These are phyloP conservation scores for Avena sativa DNA, from an alignment of 176 grass and related monocot genomes.

Conservation along the genomic window DNA sequence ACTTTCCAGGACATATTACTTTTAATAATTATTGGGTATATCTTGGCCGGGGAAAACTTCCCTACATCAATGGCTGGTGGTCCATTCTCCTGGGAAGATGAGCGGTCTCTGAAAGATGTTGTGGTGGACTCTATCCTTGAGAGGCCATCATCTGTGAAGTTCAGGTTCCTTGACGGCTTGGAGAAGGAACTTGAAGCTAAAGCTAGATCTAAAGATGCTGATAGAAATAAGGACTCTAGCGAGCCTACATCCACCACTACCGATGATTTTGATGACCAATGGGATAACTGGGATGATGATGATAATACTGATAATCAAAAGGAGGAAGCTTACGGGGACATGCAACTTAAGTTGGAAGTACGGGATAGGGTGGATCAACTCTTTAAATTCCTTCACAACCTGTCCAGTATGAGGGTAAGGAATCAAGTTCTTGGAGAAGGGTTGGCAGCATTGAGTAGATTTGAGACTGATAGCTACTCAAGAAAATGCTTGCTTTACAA, in stretches of 20 bases:
- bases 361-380: conserved; percentile 92
- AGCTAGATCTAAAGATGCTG: conserved; percentile 59
- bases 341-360: conserved; percentile 94
- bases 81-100: conserved; percentile 98
- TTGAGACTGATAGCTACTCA: conserved; percentile 67
- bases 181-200: conserved; percentile 76
- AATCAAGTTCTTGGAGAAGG: conserved; percentile 75
- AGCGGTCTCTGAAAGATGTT: conserved; percentile 88
- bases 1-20: conserved; percentile 90
- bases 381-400: conserved; percentile 82
- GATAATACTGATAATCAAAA: conserved; percentile 72
- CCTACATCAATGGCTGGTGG: conserved; percentile 80
- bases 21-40: conserved; percentile 86
- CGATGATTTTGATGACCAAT: conserved; percentile 94
- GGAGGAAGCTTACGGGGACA: conserved; percentile 65
- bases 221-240: conserved; percentile 48
- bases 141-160: conserved; percentile 71
- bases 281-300: conserved; percentile 91
- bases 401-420: conserved; percentile 82
- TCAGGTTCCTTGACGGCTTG: conserved; percentile 76
- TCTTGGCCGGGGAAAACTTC: conserved; percentile 93
- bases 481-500: conserved; percentile 95
- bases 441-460: conserved; percentile 70
- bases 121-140: conserved; percentile 87
- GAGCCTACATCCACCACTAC: conserved; percentile 54